These are phyloP conservation scores for Trichoderma brevicompactum DNA, from an alignment of 2,329 filamentous ascomycete genomes.

Conservation along the genomic window DNA sequence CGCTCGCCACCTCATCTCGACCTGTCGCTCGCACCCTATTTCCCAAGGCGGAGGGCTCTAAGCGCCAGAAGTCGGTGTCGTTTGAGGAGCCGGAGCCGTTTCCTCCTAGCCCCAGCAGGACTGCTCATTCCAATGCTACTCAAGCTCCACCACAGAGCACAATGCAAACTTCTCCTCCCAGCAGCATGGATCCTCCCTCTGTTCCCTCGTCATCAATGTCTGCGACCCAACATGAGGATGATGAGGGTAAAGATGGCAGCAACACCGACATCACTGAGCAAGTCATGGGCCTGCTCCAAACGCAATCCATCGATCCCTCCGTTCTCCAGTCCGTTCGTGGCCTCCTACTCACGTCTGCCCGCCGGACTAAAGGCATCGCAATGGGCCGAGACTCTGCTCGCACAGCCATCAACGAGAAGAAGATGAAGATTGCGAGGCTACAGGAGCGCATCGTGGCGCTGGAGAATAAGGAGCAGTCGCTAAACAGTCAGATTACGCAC, in stretches of 20 bases:
- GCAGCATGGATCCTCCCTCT: not conserved
- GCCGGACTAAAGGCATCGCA: slow-evolving; percentile 63
- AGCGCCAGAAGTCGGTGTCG: slow-evolving; percentile 42
- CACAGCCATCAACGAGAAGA: slow-evolving; percentile 64
- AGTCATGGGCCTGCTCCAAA: slow-evolving; percentile 55
- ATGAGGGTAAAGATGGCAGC: slow-evolving; percentile 26
- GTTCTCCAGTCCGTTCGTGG: slow-evolving; percentile 46
- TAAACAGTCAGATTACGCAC: slow-evolving; percentile 43
- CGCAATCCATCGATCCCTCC: slow-evolving; percentile 46
- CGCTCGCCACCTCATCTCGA: slow-evolving; percentile 40
- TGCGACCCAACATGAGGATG: slow-evolving; percentile 27
- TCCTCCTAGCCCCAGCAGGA: slow-evolving; percentile 30
- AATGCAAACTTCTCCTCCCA: slow-evolving; percentile 11
- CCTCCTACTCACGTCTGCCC: slow-evolving; percentile 59
- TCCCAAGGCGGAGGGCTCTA: slow-evolving; percentile 35
- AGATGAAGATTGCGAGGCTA: slow-evolving; percentile 50
- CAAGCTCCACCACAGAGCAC: slow-evolving; percentile 12
- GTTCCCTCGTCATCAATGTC: slow-evolving; percentile 18
- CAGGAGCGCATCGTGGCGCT: slow-evolving; percentile 45
- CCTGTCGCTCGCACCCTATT: slow-evolving; percentile 46
- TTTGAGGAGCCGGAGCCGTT: slow-evolving; percentile 37
- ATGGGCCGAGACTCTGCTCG: slow-evolving; percentile 69
- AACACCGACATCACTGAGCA: slow-evolving; percentile 48
- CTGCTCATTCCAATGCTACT: slow-evolving; percentile 1
- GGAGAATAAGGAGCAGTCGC: slow-evolving; percentile 44